Evolutionary conservation across 2,329 filamentous ascomycete genomes (phyloP).

Genomic region (Ceratocystis alfenasii): DNA sequence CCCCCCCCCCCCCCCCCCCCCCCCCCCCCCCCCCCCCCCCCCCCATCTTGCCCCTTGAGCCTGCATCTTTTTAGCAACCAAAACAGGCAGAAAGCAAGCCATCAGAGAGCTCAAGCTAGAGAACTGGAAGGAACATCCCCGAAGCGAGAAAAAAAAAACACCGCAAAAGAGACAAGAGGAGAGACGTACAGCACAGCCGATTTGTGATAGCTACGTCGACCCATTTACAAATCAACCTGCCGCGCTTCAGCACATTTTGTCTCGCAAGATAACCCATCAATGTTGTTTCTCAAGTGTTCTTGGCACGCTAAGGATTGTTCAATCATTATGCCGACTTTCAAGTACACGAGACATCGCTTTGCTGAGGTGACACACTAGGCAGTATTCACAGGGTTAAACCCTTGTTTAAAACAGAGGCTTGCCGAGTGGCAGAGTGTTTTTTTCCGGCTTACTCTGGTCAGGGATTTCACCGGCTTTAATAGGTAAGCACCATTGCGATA

Average conservation of each 20-base stretch:
- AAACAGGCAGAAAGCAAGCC: conserved; percentile 1
- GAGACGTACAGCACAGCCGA: not conserved
- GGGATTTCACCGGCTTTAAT: not conserved
- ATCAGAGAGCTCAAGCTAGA: not conserved
- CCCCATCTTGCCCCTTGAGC: not conserved
- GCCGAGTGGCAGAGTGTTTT: not conserved
- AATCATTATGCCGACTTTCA: conserved; percentile 5
- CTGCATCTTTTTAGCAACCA: not conserved
- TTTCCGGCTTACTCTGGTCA: not conserved
- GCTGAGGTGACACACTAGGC: not conserved
- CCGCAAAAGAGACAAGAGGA: not conserved
- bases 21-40: not conserved
- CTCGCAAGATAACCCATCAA: not conserved
- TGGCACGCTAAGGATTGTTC: not conserved
- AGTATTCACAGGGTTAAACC: not conserved
- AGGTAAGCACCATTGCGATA: not conserved
- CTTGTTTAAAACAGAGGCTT: not conserved
- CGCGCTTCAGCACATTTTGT: not conserved
- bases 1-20: too few species aligned
- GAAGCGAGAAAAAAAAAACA: not conserved
- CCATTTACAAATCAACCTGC: not conserved
- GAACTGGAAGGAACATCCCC: conserved; percentile 2
- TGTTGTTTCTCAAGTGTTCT: not conserved
- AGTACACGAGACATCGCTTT: not conserved
- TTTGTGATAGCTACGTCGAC: not conserved